Base-by-base conservation (phyloP, 495 filamentous ascomycete genomes). In the Penicillium goetzii region DNA sequence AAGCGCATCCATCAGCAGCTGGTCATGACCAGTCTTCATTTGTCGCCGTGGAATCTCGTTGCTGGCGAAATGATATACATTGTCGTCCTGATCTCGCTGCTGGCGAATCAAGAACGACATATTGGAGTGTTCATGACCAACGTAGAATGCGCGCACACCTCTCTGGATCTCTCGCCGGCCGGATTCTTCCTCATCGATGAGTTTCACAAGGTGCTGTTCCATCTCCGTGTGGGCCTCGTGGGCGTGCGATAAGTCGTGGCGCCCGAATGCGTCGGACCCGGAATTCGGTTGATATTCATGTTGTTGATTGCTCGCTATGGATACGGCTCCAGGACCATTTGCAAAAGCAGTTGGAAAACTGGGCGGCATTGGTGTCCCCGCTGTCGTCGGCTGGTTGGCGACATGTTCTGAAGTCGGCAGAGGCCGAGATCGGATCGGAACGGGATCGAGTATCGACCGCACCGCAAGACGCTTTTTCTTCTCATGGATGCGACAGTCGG, bases 51-150 rank as follows among this genome's bases (percentile, higher is more conserved):
- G 78, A 25, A 81, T 81, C 53, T 81, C 80, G 58, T 82, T 80
- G 54, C 77, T 80, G 12, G 80, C 77, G 56, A 82, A 80, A 63
- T 82, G 80, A 50, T 80, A 80, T 33, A 80, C 78, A 64, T 78
- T 73, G 51, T 81, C 78, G 60, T 79, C 80, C 51, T 74, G 74
- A 26, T 80, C 73, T 34, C 80, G 77, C 59, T 81, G 77, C 62
- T 82, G 80, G 57, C 78, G 77, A 47, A 84, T 80, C 61, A 84
- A 66, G 53, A 80, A 82, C n/a, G 80, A 81, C 76, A 84, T 79
- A 53, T 84, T 84, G 4, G 81, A 84, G 34, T 77, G 75, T 59
- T 80, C 78, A 67, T 80, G 81, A 14, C 81, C 81, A 11, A 84
- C 77, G 52, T 82, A 84, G 34, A 82, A 80, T 17, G 78, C 80